Base-by-base conservation (phyloP, 805 yeast genomes). In the Yamadazyma philogaea region DNA sequence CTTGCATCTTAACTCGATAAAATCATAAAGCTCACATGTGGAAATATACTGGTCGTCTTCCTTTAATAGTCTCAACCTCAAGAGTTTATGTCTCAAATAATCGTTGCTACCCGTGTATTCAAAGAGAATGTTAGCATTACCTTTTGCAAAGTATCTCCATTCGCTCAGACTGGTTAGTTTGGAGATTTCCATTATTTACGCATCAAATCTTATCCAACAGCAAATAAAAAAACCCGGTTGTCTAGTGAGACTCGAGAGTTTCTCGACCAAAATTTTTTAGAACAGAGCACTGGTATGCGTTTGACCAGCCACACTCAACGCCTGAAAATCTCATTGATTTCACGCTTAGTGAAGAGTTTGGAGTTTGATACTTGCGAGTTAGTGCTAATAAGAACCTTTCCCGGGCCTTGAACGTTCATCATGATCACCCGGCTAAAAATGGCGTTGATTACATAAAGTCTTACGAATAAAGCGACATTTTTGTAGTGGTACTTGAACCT, bases 61-160 rank as follows among this genome's bases (percentile, higher is more conserved):
- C 58, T 66, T 61, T 10, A 59, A 52, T n/a, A 64, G 49, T 18
- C 66, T 55, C 47, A 55, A 53, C 18, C 82, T 55, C 18, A 77
- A 49, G 8, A 74, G 64, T 44, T 68, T 70, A 15, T 60, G 64
- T 19, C 49, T 40, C 7, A 72, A 56, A 12, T 50, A 49, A n/a
- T 56, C 60, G 37, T 61, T 57, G 12, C 38, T 30, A 1, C 78
- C 79, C 1, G 41, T 49, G 47, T 74, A 74, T 34, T 54, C 53
- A 50, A 72, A 73, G 4, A 77, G 62, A 2, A 70, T 68, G 45
- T 77, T 77, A 30, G 82, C 81, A 17, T 68, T 62, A 0, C 82
- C 82, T 30, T 66, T 67, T 12, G 70, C 72, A 34, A 70, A 56
- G 48, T 64, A 69, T 6, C 43, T 42, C 81, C 81, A 76, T n/a